Evolutionary conservation across 441 rosid species (phyloP).

Genomic region (Eruca vesicaria): DNA sequence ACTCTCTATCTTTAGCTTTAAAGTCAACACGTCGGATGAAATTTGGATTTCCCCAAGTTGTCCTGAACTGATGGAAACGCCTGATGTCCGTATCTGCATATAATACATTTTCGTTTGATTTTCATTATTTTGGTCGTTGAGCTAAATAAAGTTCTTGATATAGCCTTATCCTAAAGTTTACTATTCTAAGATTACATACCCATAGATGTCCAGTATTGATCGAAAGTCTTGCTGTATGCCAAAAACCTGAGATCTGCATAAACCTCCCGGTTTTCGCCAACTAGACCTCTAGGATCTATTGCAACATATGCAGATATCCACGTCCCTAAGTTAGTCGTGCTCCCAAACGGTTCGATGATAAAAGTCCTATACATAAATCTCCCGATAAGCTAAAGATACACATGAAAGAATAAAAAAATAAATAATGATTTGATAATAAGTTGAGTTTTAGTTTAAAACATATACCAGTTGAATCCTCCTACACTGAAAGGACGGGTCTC

Average conservation of each 20-base stretch:
- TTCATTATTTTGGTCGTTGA: too few relatives aligned
- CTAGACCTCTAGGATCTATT: conserved; percentile 3
- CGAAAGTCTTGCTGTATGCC: neutral
- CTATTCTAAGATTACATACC: too few relatives aligned
- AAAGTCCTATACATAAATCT: neutral
- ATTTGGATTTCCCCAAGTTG: neutral
- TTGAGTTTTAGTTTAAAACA: neutral
- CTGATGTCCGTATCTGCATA: neutral
- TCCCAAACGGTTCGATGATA: neutral
- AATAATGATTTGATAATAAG: neutral
- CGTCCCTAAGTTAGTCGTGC: neutral
- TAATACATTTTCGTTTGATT: too few relatives aligned
- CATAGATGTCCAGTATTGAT: neutral
- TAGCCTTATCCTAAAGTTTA: too few relatives aligned
- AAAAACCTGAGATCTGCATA: conserved; percentile 2
- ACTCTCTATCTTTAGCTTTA: neutral
- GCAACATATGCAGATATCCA: conserved; percentile 13
- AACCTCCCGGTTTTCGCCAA: conserved; percentile 5
- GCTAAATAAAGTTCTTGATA: too few relatives aligned
- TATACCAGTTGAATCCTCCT: neutral
- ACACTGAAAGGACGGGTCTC: neutral
- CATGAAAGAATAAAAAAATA: neutral
- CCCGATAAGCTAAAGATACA: too few relatives aligned
- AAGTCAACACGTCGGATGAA: neutral
- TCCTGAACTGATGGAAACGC: neutral